Evolutionary conservation across 2,329 filamentous ascomycete species (phyloP).

Genomic region (Ophiognomonia clavigignenti-juglandacearum): DNA sequence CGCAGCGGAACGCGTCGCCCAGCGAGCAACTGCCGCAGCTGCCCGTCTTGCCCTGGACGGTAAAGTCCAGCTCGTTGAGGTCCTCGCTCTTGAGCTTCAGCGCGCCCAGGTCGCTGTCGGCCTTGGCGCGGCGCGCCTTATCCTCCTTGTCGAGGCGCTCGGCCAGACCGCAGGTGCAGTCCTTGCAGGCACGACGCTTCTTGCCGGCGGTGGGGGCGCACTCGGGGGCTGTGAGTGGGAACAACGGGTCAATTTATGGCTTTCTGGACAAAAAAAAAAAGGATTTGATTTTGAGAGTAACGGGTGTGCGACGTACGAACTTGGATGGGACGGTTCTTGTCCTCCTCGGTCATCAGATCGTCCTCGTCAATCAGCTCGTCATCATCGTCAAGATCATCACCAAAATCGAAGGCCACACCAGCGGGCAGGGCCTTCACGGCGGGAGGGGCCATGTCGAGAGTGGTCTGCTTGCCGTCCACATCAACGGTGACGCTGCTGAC

Average conservation of each 20-base stretch:
- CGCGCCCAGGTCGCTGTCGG: slow-evolving; percentile 32
- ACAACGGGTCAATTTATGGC: slow-evolving; percentile 25
- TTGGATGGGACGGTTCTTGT: slow-evolving; percentile 70
- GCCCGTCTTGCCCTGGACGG: slow-evolving; percentile 92
- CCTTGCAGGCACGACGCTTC: slow-evolving; percentile 90
- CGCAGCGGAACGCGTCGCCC: slow-evolving; percentile 81
- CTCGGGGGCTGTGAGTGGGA: slow-evolving; percentile 57
- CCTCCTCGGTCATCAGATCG: slow-evolving; percentile 77
- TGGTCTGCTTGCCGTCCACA: slow-evolving; percentile 32
- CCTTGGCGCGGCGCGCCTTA: slow-evolving; percentile 29
- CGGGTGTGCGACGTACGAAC: slow-evolving; percentile 61
- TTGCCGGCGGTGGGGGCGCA: slow-evolving; percentile 85
- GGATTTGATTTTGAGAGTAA: background rate
- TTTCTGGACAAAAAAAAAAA: background rate
- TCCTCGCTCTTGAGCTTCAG: slow-evolving; percentile 73
- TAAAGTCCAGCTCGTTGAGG: slow-evolving; percentile 89
- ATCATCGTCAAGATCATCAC: slow-evolving; percentile 53
- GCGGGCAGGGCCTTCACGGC: slow-evolving; percentile 36
- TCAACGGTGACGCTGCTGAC: slow-evolving; percentile 26
- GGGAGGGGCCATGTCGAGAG: slow-evolving; percentile 28
- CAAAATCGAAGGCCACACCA: slow-evolving; percentile 64
- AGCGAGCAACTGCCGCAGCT: slow-evolving; percentile 92
- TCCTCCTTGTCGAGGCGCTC: slow-evolving; percentile 86
- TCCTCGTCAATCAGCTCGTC: slow-evolving; percentile 93
- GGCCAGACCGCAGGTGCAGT: slow-evolving; percentile 92